Evolutionary conservation across 2,329 filamentous ascomycete species (phyloP), one percentile per base, ranked within the genome.

Genomic region (Verticillium dahliae): DNA sequence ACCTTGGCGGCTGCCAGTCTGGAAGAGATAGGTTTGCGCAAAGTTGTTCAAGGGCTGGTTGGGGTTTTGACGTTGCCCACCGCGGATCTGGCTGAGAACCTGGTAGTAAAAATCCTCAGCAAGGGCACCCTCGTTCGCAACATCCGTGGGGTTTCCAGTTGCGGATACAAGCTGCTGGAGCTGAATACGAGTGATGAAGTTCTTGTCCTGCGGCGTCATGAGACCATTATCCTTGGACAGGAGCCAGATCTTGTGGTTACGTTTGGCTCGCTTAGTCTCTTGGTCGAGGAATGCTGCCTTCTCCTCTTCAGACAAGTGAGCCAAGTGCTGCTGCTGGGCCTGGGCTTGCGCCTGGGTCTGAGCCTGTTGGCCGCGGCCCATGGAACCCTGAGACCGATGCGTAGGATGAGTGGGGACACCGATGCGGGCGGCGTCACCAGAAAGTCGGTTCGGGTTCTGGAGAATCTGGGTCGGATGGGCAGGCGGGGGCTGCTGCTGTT

Each of bases 141-240:
- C 84, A 65, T 96, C 92, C 60, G 89, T 89, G 4, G 92, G 85
- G 69, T 92, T 95, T 10, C 94, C 94, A 31, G 92, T 96, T 9
- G 95, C 93, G 11, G 94, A 88, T 60, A 99, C 91, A 39, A 99
- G 84, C 73, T 99, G 95, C 77, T 99, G 95, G 59, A 99, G 83
- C 74, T 99, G 95, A 66, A 99, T 99, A 18, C 95, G 88, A 5
- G 95, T 98, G 67, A 99, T 97, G 76, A 98, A 99, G 73, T 97
- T 99, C 82, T 99, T 99, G 77, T 99, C 95, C 72, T 98, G 94
- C 0, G 95, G 95, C 4, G 95, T 99, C 95, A 99, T 99, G 64
- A 99, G 78, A 31, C 95, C 95, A 71, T 99, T 99, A 69, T 96
- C 92, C 76, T 92, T 92, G 31, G 92, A 96, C 60, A 97, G 79